These are phyloP conservation scores for Tetracladium marchalianum DNA, from an alignment of 495 filamentous ascomycete genomes.

Conservation along the genomic window DNA sequence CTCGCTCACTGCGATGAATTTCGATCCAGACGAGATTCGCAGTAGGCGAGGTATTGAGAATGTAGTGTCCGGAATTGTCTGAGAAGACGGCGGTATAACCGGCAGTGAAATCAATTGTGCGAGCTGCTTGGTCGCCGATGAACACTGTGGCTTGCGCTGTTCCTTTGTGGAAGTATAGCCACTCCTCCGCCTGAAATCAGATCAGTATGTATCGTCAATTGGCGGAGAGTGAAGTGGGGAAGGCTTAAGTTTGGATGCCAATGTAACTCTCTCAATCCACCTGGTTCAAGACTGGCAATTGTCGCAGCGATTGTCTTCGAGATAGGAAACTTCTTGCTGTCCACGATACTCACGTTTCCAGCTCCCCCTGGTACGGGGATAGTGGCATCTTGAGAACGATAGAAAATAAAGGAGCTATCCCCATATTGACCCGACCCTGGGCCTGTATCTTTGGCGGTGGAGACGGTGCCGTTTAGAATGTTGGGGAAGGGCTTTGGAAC, in stretches of 20 bases:
- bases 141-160: constrained; percentile 50
- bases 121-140: constrained; percentile 43
- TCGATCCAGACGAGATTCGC: constrained; percentile 56
- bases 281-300: constrained; percentile 48
- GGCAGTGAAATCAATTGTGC: constrained; percentile 54
- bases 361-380: constrained; percentile 48
- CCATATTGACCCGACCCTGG: constrained; percentile 37
- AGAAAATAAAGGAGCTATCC: constrained; percentile 48
- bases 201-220: constrained; percentile 6
- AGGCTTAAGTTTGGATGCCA: constrained; percentile 55
- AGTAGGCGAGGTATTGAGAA: constrained; percentile 52
- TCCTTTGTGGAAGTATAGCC: constrained; percentile 56
- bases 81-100: constrained; percentile 59
- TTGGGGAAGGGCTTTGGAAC: constrained; percentile 49
- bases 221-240: too few species aligned
- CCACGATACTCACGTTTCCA: constrained; percentile 48
- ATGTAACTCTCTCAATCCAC: constrained; percentile 51
- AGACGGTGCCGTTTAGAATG: constrained; percentile 45
- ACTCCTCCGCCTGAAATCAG: constrained; percentile 44
- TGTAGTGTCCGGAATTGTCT: constrained; percentile 52
- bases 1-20: constrained; percentile 53
- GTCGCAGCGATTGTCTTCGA: constrained; percentile 51
- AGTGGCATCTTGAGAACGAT: constrained; percentile 36
- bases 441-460: constrained; percentile 35
- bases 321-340: constrained; percentile 52